A percentile compares a stretch with the other conserved stretches of the same genome.
phyloP scores from a whole-genome alignment of 2,329 filamentous ascomycete species.

The Ceratocystis harringtonii region DNA sequence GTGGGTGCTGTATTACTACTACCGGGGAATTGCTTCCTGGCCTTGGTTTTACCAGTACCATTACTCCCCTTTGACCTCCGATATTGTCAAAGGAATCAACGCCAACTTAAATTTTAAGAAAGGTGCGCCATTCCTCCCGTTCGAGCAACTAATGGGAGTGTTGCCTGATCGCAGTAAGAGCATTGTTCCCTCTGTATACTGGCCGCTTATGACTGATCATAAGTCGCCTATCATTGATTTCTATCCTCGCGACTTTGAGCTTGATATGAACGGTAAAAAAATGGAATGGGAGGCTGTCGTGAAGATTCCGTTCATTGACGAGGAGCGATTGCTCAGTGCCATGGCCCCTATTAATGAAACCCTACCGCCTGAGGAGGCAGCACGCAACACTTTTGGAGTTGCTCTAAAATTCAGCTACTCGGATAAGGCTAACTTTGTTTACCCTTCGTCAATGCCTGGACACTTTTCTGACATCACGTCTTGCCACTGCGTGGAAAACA shows the following conservation, averaged over 20 bases:
- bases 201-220: constrained; percentile 80
- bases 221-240: constrained; percentile 94
- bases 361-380: constrained; percentile 62
- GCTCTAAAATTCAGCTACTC: constrained; percentile 86
- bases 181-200: constrained; percentile 78
- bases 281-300: constrained; percentile 99
- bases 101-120: constrained; percentile 86
- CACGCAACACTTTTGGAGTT: constrained; percentile 80
- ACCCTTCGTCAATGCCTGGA: constrained; percentile 74
- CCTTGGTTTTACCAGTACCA: constrained; percentile 97
- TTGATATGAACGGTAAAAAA: constrained; percentile 99
- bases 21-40: constrained; percentile 92
- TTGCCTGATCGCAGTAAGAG: constrained; percentile 93
- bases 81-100: constrained; percentile 74
- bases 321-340: constrained; percentile 65
- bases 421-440: constrained; percentile 59
- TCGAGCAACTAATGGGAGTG: constrained; percentile 95
- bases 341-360: constrained; percentile 74
- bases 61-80: constrained; percentile 93
- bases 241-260: constrained; percentile 88
- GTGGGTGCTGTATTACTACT: constrained; percentile 98
- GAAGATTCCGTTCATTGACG: constrained; percentile 97
- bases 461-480: constrained; percentile 78
- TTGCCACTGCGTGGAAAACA: constrained; percentile 89
- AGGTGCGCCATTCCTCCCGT: constrained; percentile 87